Evolutionary conservation across 108 stramenopile species (phyloP).

Genomic region (Pseudonitzschia delicatissima): DNA sequence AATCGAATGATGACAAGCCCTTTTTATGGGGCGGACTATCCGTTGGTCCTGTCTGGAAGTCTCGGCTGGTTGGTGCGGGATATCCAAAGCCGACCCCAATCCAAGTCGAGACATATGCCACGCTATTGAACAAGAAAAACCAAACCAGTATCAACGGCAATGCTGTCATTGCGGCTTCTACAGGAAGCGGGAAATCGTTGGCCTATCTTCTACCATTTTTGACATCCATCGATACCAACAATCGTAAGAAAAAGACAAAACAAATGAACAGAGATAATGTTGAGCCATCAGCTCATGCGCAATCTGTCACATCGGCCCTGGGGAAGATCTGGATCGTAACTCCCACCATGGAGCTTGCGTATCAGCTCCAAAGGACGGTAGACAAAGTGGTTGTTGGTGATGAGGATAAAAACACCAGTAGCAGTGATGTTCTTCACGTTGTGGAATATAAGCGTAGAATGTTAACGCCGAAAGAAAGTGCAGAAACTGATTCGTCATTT

Average conservation of each 20-base stretch:
- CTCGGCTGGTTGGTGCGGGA: slow-evolving; percentile 28
- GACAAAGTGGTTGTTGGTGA: slow-evolving; percentile 16
- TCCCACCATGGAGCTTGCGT: slow-evolving; percentile 64
- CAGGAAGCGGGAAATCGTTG: slow-evolving; percentile 73
- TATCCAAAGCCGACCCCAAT: slow-evolving; percentile 54
- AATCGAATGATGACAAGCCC: slow-evolving; percentile 24
- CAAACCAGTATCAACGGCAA: slow-evolving; percentile 20
- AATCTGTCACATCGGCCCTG: slow-evolving; percentile 9
- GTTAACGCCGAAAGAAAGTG: not conserved
- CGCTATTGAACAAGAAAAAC: slow-evolving; percentile 37
- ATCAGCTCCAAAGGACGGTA: slow-evolving; percentile 60
- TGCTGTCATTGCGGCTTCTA: slow-evolving; percentile 67
- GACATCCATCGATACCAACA: slow-evolving; percentile 6
- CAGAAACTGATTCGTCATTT: not conserved
- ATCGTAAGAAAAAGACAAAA: not conserved
- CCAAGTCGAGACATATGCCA: slow-evolving; percentile 45
- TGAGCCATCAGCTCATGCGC: slow-evolving; percentile 2
- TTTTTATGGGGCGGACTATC: slow-evolving; percentile 48
- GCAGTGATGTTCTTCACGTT: not conserved
- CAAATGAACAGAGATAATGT: not conserved
- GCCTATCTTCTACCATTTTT: slow-evolving; percentile 67
- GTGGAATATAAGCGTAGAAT: not conserved
- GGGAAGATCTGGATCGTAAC: slow-evolving; percentile 56
- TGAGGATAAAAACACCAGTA: not conserved
- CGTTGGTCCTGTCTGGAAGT: slow-evolving; percentile 55